Conservation (phyloP, 164 flowering plant species). For the Piper longum region DNA sequence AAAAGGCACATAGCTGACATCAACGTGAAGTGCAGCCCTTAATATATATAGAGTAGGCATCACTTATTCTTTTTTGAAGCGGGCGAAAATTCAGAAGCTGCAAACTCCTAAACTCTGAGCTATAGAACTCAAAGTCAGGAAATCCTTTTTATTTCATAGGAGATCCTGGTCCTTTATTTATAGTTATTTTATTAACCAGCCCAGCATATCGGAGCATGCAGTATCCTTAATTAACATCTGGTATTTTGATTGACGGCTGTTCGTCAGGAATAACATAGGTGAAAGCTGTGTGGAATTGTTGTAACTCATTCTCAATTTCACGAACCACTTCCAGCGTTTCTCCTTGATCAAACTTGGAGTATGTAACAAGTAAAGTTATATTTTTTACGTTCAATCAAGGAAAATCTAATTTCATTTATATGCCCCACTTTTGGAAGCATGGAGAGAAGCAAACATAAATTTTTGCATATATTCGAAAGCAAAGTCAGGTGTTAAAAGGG, state of each 20-base stretch:
- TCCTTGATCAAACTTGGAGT: too few relatives aligned
- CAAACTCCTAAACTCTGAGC: too few relatives aligned
- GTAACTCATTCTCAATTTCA: constrained; percentile 65
- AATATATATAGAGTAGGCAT: too few relatives aligned
- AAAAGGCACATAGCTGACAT: too few relatives aligned
- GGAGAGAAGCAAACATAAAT: neutral
- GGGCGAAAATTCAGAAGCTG: too few relatives aligned
- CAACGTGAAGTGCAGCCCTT: too few relatives aligned
- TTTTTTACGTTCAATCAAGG: neutral
- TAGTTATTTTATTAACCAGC: constrained; percentile 10
- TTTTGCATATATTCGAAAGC: neutral
- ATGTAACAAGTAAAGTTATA: too few relatives aligned
- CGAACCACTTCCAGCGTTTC: neutral
- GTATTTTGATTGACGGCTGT: neutral
- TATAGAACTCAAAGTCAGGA: too few relatives aligned
- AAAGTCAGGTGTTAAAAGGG: neutral
- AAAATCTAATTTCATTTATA: neutral
- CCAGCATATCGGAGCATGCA: too few relatives aligned
- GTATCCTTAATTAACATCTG: neutral
- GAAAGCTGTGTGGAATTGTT: constrained; percentile 27
- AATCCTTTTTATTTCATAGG: too few relatives aligned
- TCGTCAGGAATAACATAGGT: neutral
- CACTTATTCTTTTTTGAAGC: too few relatives aligned
- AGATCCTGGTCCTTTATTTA: too few relatives aligned
- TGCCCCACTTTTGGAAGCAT: neutral